Base-by-base conservation (phyloP, 2,329 filamentous ascomycete species). In the Xylariaceae sp. region DNA sequence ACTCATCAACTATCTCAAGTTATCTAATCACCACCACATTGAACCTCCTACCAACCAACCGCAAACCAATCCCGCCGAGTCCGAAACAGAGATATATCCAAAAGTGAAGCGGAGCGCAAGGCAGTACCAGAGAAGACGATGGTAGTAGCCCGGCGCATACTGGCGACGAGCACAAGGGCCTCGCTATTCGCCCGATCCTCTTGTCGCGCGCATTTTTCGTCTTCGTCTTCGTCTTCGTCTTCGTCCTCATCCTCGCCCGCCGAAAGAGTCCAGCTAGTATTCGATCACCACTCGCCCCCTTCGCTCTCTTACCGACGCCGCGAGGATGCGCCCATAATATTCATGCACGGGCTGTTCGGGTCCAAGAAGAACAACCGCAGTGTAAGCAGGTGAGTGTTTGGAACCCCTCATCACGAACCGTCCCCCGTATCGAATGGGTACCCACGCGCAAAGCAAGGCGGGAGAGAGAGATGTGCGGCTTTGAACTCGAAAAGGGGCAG, bases 301-400 rank as follows among this genome's bases (percentile, higher is more conserved):
- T 9, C 39, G 1, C 76, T 75, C 48, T 69, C 71, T 1, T 70
- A 72, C 30, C 51, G 56, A 8, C 67, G 76, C 65, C 68, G 71
- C 55, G 71, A 73, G 57, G 70, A 71, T 35, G 66, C 74, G 40
- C 88, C 91, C 1, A 89, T 97, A 60, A 73, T 97, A 58, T 88
- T 97, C 62, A 83, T 97, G 67, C 92, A 97, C 70, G 92, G 94
- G 1, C 78, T 97, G 8, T 96, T 97, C 67, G 92, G 92, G 26
- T 96, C 89, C 39, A 96, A 95, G 75, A 91, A 89, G 75, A 97
- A 97, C 70, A 96, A 96, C 70, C 80, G 91, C 70, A 89, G 81
- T 66, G 94, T 97, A 60, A 95, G 91, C 86, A 95, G 91, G 92
- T 96, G 77, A 70, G 87, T 74, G 27, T 29, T 41, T 37, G 9